Evolutionary conservation across 2,329 filamentous ascomycete genomes (phyloP).

Genomic region (Juglanconis juglandina): DNA sequence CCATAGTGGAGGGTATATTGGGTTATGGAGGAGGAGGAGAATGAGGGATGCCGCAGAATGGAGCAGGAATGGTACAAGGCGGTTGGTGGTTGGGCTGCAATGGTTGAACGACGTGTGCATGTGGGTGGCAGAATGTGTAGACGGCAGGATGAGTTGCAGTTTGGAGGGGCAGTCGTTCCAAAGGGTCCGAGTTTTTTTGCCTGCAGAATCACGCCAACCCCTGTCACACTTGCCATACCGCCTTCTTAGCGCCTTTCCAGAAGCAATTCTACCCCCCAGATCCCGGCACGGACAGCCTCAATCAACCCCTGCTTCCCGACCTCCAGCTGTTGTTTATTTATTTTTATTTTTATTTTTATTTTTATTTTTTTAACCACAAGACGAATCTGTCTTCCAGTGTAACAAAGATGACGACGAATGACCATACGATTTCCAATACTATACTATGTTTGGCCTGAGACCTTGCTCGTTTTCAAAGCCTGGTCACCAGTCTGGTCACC

Average conservation of each 20-base stretch:
- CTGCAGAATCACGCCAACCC: background rate
- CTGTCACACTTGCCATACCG: background rate
- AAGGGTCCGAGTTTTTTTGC: conserved; percentile 5
- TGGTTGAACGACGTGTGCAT: background rate
- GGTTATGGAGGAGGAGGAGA: background rate
- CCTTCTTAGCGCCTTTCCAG: background rate
- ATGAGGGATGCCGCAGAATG: background rate
- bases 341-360: too few species aligned
- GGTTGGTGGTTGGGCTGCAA: background rate
- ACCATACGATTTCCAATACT: too few species aligned
- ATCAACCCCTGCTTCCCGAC: too few species aligned
- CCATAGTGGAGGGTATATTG: conserved; percentile 31
- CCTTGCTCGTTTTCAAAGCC: too few species aligned
- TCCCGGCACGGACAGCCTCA: background rate
- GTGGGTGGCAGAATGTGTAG: too few species aligned
- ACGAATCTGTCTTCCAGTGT: too few species aligned
- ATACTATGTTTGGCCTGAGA: too few species aligned
- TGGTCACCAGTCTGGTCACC: too few species aligned
- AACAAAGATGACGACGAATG: too few species aligned
- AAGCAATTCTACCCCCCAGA: background rate
- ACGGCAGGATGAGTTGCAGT: background rate
- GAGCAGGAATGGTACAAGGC: background rate
- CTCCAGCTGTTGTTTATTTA: too few species aligned
- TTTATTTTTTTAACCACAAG: too few species aligned
- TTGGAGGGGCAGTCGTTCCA: background rate